Evolutionary conservation across 1,284 basidiomycete species (phyloP).

Genomic region (Microstroma glucosiphilum): DNA sequence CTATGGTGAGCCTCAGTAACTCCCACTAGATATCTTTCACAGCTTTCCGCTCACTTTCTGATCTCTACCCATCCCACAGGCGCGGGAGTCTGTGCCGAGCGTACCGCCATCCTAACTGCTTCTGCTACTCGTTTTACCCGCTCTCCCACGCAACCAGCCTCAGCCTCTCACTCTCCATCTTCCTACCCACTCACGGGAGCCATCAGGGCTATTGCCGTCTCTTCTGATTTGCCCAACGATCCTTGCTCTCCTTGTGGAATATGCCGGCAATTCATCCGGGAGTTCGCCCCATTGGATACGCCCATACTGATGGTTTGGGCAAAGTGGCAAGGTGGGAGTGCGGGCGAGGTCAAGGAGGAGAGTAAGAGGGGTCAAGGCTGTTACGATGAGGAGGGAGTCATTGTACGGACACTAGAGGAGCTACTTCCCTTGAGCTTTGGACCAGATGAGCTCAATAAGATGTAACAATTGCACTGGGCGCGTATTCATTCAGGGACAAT

Average conservation of each 20-base stretch:
- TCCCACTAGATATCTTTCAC: not conserved
- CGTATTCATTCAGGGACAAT: too few species aligned
- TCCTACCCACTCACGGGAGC: not conserved
- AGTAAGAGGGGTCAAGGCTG: conserved; percentile 15
- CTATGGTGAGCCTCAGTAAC: conserved; percentile 60
- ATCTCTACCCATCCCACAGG: conserved; percentile 8
- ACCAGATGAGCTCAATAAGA: conserved; percentile 61
- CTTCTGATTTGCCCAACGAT: conserved; percentile 30
- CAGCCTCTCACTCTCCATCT: too few species aligned
- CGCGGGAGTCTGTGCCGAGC: conserved; percentile 45
- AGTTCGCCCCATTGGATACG: conserved; percentile 68
- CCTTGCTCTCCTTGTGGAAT: conserved; percentile 64
- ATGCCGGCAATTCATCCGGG: conserved; percentile 82
- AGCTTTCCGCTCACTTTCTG: not conserved
- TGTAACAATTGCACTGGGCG: too few species aligned
- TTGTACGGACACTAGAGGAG: conserved; percentile 62
- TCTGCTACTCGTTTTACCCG: not conserved
- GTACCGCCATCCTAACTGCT: conserved; percentile 33
- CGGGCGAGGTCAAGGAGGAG: conserved; percentile 3
- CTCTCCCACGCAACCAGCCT: not conserved
- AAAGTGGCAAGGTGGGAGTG: conserved; percentile 56
- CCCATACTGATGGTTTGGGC: conserved; percentile 71
- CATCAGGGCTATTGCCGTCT: conserved; percentile 28
- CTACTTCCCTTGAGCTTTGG: conserved; percentile 83
- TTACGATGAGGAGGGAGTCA: conserved; percentile 51